These are phyloP conservation scores for Botrytis fabae DNA, from an alignment of 2,329 filamentous ascomycete species.

Conservation along the genomic window DNA sequence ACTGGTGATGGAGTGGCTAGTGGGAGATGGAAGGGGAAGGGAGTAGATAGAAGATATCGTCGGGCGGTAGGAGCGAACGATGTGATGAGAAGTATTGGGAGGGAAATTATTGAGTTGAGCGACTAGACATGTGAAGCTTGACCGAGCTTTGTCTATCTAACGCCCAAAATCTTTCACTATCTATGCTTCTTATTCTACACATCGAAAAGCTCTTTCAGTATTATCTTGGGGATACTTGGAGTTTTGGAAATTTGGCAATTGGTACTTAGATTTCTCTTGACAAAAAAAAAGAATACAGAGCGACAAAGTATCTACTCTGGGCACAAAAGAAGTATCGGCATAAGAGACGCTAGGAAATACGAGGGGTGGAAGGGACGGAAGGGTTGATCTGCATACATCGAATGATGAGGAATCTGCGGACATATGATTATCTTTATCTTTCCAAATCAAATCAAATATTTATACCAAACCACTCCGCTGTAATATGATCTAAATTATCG, in stretches of 20 bases:
- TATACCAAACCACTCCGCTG: background rate
- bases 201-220: background rate
- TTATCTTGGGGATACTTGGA: background rate
- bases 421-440: background rate
- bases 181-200: background rate
- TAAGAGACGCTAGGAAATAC: background rate
- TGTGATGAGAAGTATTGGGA: background rate
- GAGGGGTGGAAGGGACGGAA: too few species aligned
- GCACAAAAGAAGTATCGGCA: background rate
- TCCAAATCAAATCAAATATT: background rate
- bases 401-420: background rate
- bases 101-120: constrained; percentile 3
- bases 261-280: background rate
- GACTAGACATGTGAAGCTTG: background rate
- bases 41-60: background rate
- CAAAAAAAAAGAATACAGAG: background rate
- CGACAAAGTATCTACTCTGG: background rate
- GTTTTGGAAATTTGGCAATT: background rate
- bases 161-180: background rate
- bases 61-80: background rate
- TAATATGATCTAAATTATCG: background rate
- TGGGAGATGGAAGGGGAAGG: constrained; percentile 14
- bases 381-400: background rate
- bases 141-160: background rate
- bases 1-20: background rate